Conservation (phyloP, 257 asterid genomes). For the Gynochthodes officinalis region DNA sequence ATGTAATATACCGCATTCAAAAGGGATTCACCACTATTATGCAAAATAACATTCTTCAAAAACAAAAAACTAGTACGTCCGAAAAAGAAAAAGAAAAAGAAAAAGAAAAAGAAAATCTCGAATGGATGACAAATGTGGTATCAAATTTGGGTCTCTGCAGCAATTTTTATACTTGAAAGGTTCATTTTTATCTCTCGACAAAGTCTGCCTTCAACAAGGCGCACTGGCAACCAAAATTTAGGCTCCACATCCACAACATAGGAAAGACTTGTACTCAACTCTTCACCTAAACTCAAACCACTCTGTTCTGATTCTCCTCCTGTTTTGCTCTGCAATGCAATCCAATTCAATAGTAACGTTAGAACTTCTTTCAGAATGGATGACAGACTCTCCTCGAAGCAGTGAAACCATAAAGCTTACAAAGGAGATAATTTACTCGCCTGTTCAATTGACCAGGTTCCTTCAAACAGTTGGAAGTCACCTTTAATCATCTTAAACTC, state of each 20-base stretch:
- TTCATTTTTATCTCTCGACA: conserved; percentile 63
- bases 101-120: background rate
- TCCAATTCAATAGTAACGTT: too few relatives aligned
- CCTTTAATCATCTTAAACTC: conserved; percentile 92
- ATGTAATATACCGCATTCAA: too few relatives aligned
- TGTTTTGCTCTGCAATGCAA: conserved; percentile 28
- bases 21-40: too few relatives aligned
- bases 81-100: background rate
- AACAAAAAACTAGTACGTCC: background rate
- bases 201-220: conserved; percentile 70
- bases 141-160: conserved; percentile 43
- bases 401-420: background rate
- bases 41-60: too few relatives aligned
- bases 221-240: conserved; percentile 77
- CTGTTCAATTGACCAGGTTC: conserved; percentile 88
- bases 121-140: background rate
- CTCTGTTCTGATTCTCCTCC: conserved; percentile 26
- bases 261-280: conserved; percentile 49
- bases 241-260: conserved; percentile 75
- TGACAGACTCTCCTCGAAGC: conserved; percentile 10
- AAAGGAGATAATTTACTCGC: conserved; percentile 31
- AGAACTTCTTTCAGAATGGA: conserved; percentile 11
- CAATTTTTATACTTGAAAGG: conserved; percentile 55
- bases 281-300: conserved; percentile 33
- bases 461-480: conserved; percentile 73